Evolutionary conservation across 805 yeast genomes (phyloP), one percentile per base, ranked within the genome.

Genomic region (Brettanomyces naardenensis): DNA sequence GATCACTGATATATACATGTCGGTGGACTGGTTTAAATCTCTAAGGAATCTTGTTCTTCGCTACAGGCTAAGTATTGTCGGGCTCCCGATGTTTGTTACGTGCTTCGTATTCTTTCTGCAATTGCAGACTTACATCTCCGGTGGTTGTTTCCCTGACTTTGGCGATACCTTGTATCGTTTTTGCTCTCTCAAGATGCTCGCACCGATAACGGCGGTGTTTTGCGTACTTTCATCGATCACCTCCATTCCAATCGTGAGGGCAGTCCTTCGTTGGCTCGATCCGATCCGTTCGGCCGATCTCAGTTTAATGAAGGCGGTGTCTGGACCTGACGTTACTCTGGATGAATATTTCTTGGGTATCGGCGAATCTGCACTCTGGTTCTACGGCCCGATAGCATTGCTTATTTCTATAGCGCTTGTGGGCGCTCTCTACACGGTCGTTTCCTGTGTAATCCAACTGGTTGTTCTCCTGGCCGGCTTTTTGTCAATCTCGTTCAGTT

Each of bases 21-120:
- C 64, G 6, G 62, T 84, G 13, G 81, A 83, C 54, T 57, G 75
- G 53, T 47, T 71, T 32, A 65, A 69, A 22, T 80, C 90, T 28
- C 58, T 89, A 42, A 80, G 78, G 40, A 66, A 82, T 45, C 59
- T 89, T 33, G 80, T 84, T 4, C 64, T 88, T 47, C 67, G 95
- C 39, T 90, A 83, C 57, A 69, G 98, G 50, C 68, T 90, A 11
- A 75, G 84, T 1, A 62, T 82, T 29, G 80, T 84, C 4, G 69
- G 88, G 1, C 69, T 83, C 38, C 88, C 95, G 3, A 64, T 80
- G 1, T 73, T 76, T 28, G 62, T 83, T 14, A 68, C 79, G 1
- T 58, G 75, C 1, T 40, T 75, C 14, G 70, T 73, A 0, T 45
- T 81, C 32, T 48, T 72, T 3, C 48, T 75, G 17, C 97, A 89